Base-by-base conservation (phyloP, 495 filamentous ascomycete genomes). In the Penicillium canescens region DNA sequence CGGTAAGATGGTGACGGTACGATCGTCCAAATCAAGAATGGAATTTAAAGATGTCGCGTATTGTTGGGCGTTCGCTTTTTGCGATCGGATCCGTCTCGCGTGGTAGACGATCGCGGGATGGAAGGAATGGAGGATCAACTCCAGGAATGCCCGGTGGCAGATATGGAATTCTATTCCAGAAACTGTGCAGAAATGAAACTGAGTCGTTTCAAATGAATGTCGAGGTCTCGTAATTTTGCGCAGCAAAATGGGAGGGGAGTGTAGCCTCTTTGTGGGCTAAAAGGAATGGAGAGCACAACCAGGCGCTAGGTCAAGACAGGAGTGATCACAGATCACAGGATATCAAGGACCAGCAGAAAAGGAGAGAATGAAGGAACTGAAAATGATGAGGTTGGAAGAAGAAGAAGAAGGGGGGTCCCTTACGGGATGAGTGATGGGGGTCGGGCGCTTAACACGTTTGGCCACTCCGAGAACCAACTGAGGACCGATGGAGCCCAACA, bases 261-360 rank as follows among this genome's bases (percentile, higher is more conserved):
- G 12, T 44, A 50, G 23, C 46, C 45, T 63, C 52, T 66, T 56
- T 65, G 57, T 59, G 52, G 56, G 63, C 64, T 56, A 61, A 50
- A 61, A 59, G 46, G 64, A 64, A 66, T 70, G 66, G 57, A 67
- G 70, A 66, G 72, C 58, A 70, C 69, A 70, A 68, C 68, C 67
- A 74, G 71, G 59, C 69, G 68, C 68, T 57, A 59, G 26, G 45
- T 52, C 56, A 52, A 63, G 61, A 61, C 66, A 61, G 44, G 69
- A 69, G 67, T 63, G 70, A 75, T 74, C 63, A 71, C 70, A 59
- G 66, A 66, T 62, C 66, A 72, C 59, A 63, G 69, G 54, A 60
- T 58, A 67, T 66, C 63, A 55, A 72, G 73, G 73, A 68, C 65
- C 62, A 60, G 55, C 61, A 59, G 53, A 62, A 57, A 68, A 65